These are phyloP conservation scores for Podaxis rugospora DNA, from an alignment of 768 basidiomycete species.

Conservation along the genomic window DNA sequence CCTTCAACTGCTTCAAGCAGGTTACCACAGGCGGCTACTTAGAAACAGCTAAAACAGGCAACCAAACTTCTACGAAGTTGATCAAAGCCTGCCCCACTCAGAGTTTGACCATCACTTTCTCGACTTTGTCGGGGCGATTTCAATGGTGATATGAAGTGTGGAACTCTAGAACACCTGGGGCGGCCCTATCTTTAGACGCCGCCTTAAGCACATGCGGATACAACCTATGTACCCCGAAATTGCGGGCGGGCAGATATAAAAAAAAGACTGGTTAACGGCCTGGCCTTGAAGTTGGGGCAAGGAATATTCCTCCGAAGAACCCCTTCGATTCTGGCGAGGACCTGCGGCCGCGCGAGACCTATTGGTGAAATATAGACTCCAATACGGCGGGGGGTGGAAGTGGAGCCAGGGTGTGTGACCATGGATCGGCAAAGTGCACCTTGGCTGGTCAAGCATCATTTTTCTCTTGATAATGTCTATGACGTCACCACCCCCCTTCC, in stretches of 20 bases:
- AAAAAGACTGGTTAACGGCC: no score
- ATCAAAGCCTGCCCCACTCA: not conserved
- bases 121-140: constrained; percentile 1
- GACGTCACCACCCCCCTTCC: not conserved
- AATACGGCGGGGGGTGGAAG: not conserved
- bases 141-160: not conserved
- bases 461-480: not conserved
- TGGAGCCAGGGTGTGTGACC: not conserved
- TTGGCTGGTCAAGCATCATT: not conserved
- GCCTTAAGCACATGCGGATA: not conserved
- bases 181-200: not conserved
- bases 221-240: no score
- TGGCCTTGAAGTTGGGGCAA: no score
- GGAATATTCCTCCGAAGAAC: no score
- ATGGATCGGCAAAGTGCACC: not conserved
- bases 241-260: no score
- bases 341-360: no score
- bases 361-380: not conserved
- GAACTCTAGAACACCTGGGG: not conserved
- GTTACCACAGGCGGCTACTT: no score
- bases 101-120: not conserved
- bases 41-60: not conserved
- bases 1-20: not conserved
- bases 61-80: not conserved
- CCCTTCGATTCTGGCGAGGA: no score